Base-by-base conservation (phyloP, 75 land plant genomes). In the Azolla pinnata region DNA sequence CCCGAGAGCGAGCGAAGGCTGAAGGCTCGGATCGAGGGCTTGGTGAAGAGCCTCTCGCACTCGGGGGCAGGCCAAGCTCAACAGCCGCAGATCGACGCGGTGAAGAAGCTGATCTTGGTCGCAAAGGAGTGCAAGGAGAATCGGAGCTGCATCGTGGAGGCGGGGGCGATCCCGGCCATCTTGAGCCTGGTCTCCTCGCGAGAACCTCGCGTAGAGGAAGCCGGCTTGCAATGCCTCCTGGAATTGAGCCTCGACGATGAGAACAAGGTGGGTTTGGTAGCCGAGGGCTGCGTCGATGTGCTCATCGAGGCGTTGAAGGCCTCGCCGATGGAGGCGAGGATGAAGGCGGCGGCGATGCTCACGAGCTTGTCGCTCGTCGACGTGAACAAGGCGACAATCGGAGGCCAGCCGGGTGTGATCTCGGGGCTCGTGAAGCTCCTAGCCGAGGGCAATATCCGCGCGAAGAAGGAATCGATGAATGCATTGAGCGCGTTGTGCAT, bases 311-410 rank as follows among this genome's bases (percentile, higher is more conserved):
- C 67, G 0, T 63, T 85, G 31, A 56, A 42, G 9, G 17, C 25
- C 16, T 72, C 78, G 2, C 47, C 65, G 24, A 52, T 66, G 50
- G 79, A 74, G 18, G 64, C 68, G 40, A 27, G 86, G 28, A 83
- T 85, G 5, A 63, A 79, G 35, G 95, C 96, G 5, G 98, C 96
- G 0, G 81, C 86, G 20, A 61, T 81, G 18, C 56, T 92, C 31
- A 88, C 93, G 56, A 92, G 95, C 48, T 65, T 92, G 16, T 81
- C 96, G 0, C 71, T 81, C 2, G 77, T 81, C 55, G 87, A 83
- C 27, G 79, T 85, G 25, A 88, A 92, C 57, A 88, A 83, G 63
- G 81, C 71, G 5, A 73, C 83, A 5, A 92, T 92, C 24, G 98
- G 96, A 4, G 65, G 62, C 31, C 68, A 73, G 29, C 78, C 84